Conservation (phyloP, 1,284 basidiomycete genomes). For the Moesziomyces globuligerus region DNA sequence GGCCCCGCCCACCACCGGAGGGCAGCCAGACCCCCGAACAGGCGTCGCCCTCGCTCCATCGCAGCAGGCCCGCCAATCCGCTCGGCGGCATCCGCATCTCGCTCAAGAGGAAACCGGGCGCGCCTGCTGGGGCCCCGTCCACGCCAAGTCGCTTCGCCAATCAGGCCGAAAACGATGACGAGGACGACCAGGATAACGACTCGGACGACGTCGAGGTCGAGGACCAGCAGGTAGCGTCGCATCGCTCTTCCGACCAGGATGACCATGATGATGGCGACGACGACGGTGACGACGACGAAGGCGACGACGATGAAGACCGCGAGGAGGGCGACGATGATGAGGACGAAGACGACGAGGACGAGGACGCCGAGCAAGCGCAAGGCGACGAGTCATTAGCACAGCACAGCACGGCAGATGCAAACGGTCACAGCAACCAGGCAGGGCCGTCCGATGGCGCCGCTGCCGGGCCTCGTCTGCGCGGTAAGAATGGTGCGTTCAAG, state of each 20-base stretch:
- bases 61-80: constrained; percentile 7
- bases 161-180: constrained; percentile 11
- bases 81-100: constrained; percentile 34
- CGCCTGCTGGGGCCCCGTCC: constrained; percentile 9
- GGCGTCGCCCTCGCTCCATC: constrained; percentile 30
- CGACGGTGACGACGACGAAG: constrained; percentile 9
- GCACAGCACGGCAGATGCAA: background rate
- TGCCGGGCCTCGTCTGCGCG: constrained; percentile 8
- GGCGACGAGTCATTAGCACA: too few species aligned
- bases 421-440: background rate
- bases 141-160: constrained; percentile 19
- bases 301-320: constrained; percentile 6
- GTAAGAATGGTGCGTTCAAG: constrained; percentile 28
- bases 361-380: background rate
- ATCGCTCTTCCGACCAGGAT: constrained; percentile 1
- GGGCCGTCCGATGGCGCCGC: background rate
- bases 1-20: constrained; percentile 21
- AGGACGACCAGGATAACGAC: constrained; percentile 6
- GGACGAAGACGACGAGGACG: constrained; percentile 4
- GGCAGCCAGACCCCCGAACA: constrained; percentile 13
- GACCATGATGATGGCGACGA: constrained; percentile 12
- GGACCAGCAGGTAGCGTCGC: background rate
- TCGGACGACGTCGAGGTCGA: constrained; percentile 9
- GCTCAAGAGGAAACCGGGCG: constrained; percentile 34
- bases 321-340: constrained; percentile 8